Conservation (phyloP, 2,329 filamentous ascomycete genomes). For the Magnaporthales sp. region DNA sequence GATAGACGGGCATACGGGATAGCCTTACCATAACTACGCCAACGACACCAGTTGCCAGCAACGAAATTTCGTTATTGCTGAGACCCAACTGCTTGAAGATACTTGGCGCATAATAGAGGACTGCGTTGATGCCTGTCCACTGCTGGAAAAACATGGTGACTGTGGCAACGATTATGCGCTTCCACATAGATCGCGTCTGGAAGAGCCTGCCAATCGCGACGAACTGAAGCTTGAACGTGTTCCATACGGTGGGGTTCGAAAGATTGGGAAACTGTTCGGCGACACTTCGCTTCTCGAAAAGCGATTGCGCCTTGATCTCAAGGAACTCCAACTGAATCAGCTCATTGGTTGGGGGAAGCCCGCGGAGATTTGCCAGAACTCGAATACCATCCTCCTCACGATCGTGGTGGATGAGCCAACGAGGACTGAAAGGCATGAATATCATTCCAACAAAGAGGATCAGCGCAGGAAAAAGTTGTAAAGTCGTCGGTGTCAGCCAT, state of each 20-base stretch:
- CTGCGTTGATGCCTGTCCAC: slow-evolving; percentile 42
- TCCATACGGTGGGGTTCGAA: slow-evolving; percentile 48
- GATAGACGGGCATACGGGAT: not conserved
- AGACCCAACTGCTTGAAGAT: slow-evolving; percentile 63
- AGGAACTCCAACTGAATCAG: slow-evolving; percentile 67
- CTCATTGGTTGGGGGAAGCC: slow-evolving; percentile 52
- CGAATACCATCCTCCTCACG: slow-evolving; percentile 59
- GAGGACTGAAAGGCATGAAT: slow-evolving; percentile 72
- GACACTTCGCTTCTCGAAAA: slow-evolving; percentile 67
- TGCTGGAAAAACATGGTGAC: slow-evolving; percentile 56
- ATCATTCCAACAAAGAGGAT: slow-evolving; percentile 62
- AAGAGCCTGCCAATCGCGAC: slow-evolving; percentile 59
- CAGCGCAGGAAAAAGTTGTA: slow-evolving; percentile 61
- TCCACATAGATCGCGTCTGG: slow-evolving; percentile 56
- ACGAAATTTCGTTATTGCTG: slow-evolving; percentile 35
- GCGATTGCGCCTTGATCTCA: slow-evolving; percentile 72
- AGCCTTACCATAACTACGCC: slow-evolving; percentile 50
- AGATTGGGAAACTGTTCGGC: slow-evolving; percentile 61
- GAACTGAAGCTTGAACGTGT: slow-evolving; percentile 61
- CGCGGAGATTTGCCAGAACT: slow-evolving; percentile 56
- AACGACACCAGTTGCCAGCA: slow-evolving; percentile 63
- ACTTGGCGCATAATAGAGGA: slow-evolving; percentile 61
- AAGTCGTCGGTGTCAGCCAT: slow-evolving; percentile 64
- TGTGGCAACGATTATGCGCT: slow-evolving; percentile 54
- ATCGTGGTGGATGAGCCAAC: slow-evolving; percentile 64